Evolutionary conservation across 345 rosid genomes (phyloP).

Genomic region (Populus davidiana): DNA sequence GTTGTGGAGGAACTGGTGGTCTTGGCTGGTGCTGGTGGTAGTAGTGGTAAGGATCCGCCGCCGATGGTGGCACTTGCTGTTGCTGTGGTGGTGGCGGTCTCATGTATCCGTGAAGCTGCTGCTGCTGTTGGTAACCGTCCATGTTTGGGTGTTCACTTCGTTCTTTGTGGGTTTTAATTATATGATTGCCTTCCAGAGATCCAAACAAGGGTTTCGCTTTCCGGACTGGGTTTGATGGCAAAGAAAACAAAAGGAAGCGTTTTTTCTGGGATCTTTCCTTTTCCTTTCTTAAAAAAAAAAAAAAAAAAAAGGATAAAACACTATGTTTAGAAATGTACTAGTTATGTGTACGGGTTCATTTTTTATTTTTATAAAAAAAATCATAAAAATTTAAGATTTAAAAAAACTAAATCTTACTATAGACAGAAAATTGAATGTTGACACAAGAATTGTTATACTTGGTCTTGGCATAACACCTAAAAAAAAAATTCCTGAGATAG

Average conservation of each 20-base stretch:
- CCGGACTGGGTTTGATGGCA: neutral
- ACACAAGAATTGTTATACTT: too few species aligned
- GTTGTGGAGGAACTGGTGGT: conserved; percentile 23
- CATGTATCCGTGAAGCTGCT: conserved; percentile 39
- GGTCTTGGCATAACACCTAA: too few species aligned
- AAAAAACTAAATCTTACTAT: too few species aligned
- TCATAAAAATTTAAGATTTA: too few species aligned
- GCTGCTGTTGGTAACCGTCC: conserved; percentile 63
- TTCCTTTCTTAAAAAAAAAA: neutral
- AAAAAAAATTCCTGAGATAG: accelerated
- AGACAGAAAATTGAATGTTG: too few species aligned
- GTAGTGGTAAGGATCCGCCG: conserved; percentile 44
- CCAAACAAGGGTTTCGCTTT: neutral
- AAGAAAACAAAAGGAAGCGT: neutral
- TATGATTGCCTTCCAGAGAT: neutral
- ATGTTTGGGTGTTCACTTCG: conserved; percentile 19
- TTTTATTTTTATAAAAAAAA: too few species aligned
- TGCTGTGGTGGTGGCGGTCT: conserved; percentile 44
- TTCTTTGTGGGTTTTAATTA: neutral
- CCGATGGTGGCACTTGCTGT: conserved; percentile 29
- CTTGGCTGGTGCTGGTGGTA: conserved; percentile 17
- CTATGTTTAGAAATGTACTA: too few species aligned
- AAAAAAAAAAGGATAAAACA: too few species aligned
- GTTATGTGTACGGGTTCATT: too few species aligned
- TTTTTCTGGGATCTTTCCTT: neutral